Percentiles rank a stretch among this genome's conserved stretches.
Evolutionary conservation across 1,284 basidiomycete genomes (phyloP).

Genomic region (Leccinum solheimii): DNA sequence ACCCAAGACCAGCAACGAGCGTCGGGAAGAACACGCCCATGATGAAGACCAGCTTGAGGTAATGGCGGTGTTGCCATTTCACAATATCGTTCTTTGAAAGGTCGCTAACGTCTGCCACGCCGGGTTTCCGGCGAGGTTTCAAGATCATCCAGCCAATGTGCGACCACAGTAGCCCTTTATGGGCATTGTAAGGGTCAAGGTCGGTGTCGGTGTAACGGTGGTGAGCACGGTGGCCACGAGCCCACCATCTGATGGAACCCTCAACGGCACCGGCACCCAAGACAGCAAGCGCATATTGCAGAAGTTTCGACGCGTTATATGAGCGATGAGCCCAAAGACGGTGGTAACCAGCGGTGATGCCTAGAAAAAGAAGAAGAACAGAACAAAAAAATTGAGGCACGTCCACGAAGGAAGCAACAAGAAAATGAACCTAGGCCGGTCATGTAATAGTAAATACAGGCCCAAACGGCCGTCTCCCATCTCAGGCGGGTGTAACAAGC

Average conservation of each 20-base stretch:
- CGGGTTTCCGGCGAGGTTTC: conserved; percentile 86
- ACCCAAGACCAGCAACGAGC: conserved; percentile 72
- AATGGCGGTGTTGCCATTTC: conserved; percentile 86
- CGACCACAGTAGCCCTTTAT: conserved; percentile 77
- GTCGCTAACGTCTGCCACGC: conserved; percentile 87
- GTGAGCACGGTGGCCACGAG: background rate
- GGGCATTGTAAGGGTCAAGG: conserved; percentile 91
- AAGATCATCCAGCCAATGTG: conserved; percentile 94
- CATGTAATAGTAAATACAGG: conserved; percentile 80
- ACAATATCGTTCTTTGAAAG: conserved; percentile 76
- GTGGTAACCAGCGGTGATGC: conserved; percentile 84
- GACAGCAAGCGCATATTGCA: conserved; percentile 78
- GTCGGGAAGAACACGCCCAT: conserved; percentile 80
- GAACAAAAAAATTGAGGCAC: background rate
- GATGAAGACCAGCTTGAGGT: conserved; percentile 67
- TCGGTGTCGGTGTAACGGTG: conserved; percentile 76
- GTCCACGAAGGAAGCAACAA: conserved; percentile 1
- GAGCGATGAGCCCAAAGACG: conserved; percentile 91
- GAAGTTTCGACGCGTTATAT: conserved; percentile 82
- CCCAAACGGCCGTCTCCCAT: conserved; percentile 70
- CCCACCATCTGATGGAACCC: background rate
- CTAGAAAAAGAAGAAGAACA: conserved; percentile 23
- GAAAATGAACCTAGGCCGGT: conserved; percentile 69
- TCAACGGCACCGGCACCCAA: conserved; percentile 80
- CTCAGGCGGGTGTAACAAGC: conserved; percentile 58